These are phyloP conservation scores for Linderina pennispora DNA, from an alignment of 192 early-diverging fungal genomes.

Conservation along the genomic window DNA sequence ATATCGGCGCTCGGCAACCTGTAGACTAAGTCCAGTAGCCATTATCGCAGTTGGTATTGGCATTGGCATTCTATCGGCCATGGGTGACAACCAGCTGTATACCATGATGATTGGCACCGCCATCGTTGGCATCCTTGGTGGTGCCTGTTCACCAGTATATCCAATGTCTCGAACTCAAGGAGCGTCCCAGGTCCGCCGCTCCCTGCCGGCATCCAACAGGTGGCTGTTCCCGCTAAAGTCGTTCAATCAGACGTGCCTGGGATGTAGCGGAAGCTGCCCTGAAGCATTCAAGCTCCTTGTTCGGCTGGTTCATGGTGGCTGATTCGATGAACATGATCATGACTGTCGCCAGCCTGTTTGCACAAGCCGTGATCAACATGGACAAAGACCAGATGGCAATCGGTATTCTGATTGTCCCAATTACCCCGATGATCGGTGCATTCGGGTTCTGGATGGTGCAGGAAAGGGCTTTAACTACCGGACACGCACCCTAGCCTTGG, in stretches of 20 bases:
- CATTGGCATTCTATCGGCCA: constrained; percentile 27
- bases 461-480: constrained; percentile 33
- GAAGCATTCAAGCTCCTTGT: constrained; percentile 59
- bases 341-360: constrained; percentile 54
- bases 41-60: constrained; percentile 41
- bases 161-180: constrained; percentile 29
- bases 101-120: constrained; percentile 29
- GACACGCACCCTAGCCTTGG: constrained; percentile 50
- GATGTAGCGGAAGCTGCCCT: constrained; percentile 40
- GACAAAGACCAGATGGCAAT: constrained; percentile 46
- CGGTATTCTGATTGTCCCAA: constrained; percentile 54
- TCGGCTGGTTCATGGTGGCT: constrained; percentile 64
- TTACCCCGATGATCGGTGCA: constrained; percentile 51
- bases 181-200: constrained; percentile 43
- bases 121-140: constrained; percentile 47
- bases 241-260: constrained; percentile 42
- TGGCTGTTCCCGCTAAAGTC: constrained; percentile 26
- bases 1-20: constrained; percentile 46
- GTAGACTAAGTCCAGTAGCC: constrained; percentile 43
- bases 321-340: constrained; percentile 58
- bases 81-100: constrained; percentile 13
- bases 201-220: constrained; percentile 28
- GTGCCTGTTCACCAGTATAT: constrained; percentile 36
- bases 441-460: constrained; percentile 53
- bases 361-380: constrained; percentile 49